Evolutionary conservation across 2,329 filamentous ascomycete species (phyloP), one percentile per base, ranked within the genome.

Genomic region (Neoarthrinium moseri): DNA sequence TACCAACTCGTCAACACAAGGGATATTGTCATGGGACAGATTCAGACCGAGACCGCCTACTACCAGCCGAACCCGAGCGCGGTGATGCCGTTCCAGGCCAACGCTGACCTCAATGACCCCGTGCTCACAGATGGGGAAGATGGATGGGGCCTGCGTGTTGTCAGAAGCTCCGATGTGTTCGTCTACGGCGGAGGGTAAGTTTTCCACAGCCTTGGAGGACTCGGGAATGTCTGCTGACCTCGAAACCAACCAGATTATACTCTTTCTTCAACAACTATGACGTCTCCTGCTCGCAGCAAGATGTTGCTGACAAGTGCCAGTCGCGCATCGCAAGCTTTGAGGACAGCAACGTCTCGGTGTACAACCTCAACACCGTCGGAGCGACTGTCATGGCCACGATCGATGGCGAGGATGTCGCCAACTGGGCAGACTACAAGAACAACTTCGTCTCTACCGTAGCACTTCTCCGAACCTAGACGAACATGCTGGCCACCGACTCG

Each of bases 1-100:
- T 89, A 88, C 62, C 80, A 87, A 55, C 68, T 88, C 42, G 66
- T 71, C 53, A 70, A 73, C 40, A 82, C 84, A 4, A 70, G 73
- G 36, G 76, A 87, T 56, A 65, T 87, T 44, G 84, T 78, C 61
- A 77, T 82, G 57, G 82, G 81, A 15, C 74, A 82, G 55, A 77
- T 83, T 38, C 85, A 89, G 60, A 83, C 84, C 40, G 85, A 89
- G 63, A 83, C 84, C 4, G 79, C 85, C 1, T 89, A 89, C 66
- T 87, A 80, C 65, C 85, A 89, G 62, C 80, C 83, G 20, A 80
- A 77, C 57, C 84, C 85, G 0, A 68, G 67, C 36, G 80, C 84
- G 0, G 71, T 74, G 0, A 67, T 68, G 6, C 85, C 82, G 1
- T 87, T 86, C 65, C 58, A 70, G 0, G 55, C 66, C 1, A 66